Percentiles rank a stretch among this genome's conserved stretches.
Conservation (phyloP, 1,139 yeast genomes). For the Suhomyces bribrorum region DNA sequence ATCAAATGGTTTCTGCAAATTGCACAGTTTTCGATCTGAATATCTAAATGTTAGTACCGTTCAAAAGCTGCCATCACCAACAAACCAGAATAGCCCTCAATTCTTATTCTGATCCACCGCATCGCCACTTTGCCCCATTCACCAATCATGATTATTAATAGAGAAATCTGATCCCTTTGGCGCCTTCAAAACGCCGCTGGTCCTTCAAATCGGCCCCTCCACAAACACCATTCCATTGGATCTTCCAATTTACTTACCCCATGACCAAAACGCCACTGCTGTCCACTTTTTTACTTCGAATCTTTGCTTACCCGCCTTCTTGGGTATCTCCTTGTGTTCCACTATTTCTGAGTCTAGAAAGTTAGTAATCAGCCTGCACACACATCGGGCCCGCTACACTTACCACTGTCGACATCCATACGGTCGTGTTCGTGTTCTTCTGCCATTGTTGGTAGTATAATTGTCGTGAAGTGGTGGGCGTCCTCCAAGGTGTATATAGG, state of each 20-base stretch:
- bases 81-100: too few species aligned
- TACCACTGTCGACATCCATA: slow-evolving; percentile 39
- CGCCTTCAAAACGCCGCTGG: too few species aligned
- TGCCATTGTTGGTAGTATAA: slow-evolving; percentile 16
- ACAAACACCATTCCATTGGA: background rate
- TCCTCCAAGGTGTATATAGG: background rate
- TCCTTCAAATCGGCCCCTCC: too few species aligned
- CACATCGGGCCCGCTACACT: slow-evolving; percentile 13
- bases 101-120: too few species aligned
- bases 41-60: slow-evolving; percentile 49
- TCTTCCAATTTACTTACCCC: slow-evolving; percentile 59
- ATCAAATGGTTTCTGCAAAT: slow-evolving; percentile 96
- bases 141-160: too few species aligned
- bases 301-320: slow-evolving; percentile 31
- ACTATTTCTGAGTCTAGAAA: slow-evolving; percentile 13
- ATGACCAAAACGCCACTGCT: slow-evolving; percentile 99
- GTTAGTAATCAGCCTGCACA: slow-evolving; percentile 10
- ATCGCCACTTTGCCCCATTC: too few species aligned
- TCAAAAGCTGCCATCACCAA: too few species aligned
- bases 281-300: slow-evolving; percentile 76
- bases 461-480: background rate
- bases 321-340: slow-evolving; percentile 17
- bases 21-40: slow-evolving; percentile 95
- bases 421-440: slow-evolving; percentile 26
- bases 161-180: too few species aligned